Percentiles rank a stretch among this genome's conserved stretches.
Evolutionary conservation across 495 filamentous ascomycete species (phyloP).

Genomic region (Antarctomyces pellizariae): DNA sequence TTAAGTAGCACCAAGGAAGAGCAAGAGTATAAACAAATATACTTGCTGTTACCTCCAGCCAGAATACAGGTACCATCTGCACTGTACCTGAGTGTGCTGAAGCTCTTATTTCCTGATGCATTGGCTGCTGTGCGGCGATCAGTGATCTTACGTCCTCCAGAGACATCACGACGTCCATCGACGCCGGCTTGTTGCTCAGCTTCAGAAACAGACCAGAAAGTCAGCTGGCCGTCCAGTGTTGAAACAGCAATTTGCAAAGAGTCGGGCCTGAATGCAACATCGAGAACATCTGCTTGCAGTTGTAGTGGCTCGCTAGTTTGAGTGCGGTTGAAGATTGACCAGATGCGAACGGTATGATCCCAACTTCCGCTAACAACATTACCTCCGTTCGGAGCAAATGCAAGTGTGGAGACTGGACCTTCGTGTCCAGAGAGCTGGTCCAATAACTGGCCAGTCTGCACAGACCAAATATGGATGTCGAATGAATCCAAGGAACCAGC

Average conservation of each 20-base stretch:
- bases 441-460: conserved; percentile 88
- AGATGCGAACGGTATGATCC: conserved; percentile 85
- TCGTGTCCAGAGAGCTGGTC: conserved; percentile 84
- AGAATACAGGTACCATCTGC: conserved; percentile 78
- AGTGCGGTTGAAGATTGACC: conserved; percentile 80
- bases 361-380: conserved; percentile 75
- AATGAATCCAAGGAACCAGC: conserved; percentile 90
- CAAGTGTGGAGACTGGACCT: conserved; percentile 66
- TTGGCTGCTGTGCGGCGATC: conserved; percentile 85
- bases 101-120: conserved; percentile 67
- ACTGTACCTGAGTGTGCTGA: conserved; percentile 70
- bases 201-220: conserved; percentile 83
- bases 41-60: conserved; percentile 87
- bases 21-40: conserved; percentile 87
- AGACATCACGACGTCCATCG: conserved; percentile 78
- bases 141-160: conserved; percentile 65
- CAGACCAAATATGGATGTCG: conserved; percentile 93
- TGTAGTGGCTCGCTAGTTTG: conserved; percentile 89
- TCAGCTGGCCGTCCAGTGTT: conserved; percentile 78
- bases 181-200: conserved; percentile 60
- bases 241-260: conserved; percentile 78
- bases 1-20: conserved; percentile 72
- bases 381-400: conserved; percentile 69
- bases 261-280: conserved; percentile 72
- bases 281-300: conserved; percentile 71